A percentile compares a stretch with the other conserved stretches of the same genome.
These are phyloP conservation scores for Suhomyces yuchorum DNA, from an alignment of 1,139 yeast genomes.

Conservation along the genomic window DNA sequence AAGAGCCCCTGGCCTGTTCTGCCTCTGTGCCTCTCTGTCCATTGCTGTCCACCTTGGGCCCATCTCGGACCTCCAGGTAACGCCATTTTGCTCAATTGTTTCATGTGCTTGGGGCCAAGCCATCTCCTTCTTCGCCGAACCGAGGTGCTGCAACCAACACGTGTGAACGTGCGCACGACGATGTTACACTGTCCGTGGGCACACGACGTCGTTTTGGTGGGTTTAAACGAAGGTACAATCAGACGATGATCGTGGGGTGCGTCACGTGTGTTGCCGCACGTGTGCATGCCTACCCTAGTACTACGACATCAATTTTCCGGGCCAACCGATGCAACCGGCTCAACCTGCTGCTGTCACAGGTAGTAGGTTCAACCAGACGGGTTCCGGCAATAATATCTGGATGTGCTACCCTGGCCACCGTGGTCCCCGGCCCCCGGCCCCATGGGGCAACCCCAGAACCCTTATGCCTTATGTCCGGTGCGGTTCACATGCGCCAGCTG, in stretches of 20 bases:
- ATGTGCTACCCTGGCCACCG: too few species aligned
- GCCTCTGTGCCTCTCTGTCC: background rate
- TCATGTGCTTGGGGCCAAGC: conserved; percentile 3
- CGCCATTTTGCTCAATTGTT: conserved; percentile 2
- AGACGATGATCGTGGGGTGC: background rate
- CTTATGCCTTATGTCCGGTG: conserved; percentile 1
- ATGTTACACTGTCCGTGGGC: background rate
- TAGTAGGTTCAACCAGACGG: too few species aligned
- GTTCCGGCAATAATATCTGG: too few species aligned
- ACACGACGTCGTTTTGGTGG: background rate
- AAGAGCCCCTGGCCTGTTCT: background rate
- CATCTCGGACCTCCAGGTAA: background rate
- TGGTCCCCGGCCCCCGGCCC: background rate
- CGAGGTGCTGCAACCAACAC: conserved; percentile 4
- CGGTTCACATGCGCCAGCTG: background rate
- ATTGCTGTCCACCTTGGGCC: background rate
- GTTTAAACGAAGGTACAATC: background rate
- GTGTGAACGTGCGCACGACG: conserved; percentile 1
- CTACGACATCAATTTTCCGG: background rate
- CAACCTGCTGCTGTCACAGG: too few species aligned
- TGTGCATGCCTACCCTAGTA: background rate
- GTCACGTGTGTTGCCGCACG: background rate
- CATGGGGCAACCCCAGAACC: conserved; percentile 3
- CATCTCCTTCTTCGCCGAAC: conserved; percentile 2
- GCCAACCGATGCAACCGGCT: background rate